Evolutionary conservation across 2,329 filamentous ascomycete genomes (phyloP), one percentile per base, ranked within the genome.

Genomic region (Pseudocercospora eumusae): DNA sequence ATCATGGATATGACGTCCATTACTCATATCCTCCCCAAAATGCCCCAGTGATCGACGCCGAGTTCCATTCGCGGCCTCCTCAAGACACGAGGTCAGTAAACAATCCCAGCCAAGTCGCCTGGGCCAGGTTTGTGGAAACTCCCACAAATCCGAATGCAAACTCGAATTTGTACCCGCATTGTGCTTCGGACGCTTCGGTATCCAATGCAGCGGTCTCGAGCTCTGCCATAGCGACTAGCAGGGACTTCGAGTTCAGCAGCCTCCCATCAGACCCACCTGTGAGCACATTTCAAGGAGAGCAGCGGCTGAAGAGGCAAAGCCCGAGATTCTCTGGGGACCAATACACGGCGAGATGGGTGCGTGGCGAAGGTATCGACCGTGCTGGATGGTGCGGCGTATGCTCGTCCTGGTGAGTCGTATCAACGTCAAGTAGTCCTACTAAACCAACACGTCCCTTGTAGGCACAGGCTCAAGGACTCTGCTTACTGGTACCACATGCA

Each of bases 341-440:
- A 60, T 95, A 95, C 78, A 93, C 91, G 1, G 91, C 91, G 1
- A 84, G 82, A 68, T 96, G 90, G 90, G 89, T 95, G 20, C 88
- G 91, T 36, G 91, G 91, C 21, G 89, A 93, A 65, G 91, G 91
- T 25, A 92, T 92, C 77, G 92, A 93, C 80, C 88, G 91, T 45
- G 91, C 93, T 75, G 91, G 91, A 3, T 96, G 91, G 91, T 96
- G 91, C 71, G 90, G 91, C 21, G 90, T 93, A 69, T 96, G 91
- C 80, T 93, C 92, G 75, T 89, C 90, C 2, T 96, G 92, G 92
- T 66, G 53, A 42, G 21, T 27, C 10, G 8, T 27, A 28, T 40
- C 20, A 23, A 33, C 10, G 15, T 25, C 10, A 18, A 47, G 7
- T 20, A 27, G 13, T 23, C 36, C 9, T 18, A 18, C 15, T 13